These are phyloP conservation scores for Morella rubra DNA, from an alignment of 306 rosid species.

Conservation along the genomic window DNA sequence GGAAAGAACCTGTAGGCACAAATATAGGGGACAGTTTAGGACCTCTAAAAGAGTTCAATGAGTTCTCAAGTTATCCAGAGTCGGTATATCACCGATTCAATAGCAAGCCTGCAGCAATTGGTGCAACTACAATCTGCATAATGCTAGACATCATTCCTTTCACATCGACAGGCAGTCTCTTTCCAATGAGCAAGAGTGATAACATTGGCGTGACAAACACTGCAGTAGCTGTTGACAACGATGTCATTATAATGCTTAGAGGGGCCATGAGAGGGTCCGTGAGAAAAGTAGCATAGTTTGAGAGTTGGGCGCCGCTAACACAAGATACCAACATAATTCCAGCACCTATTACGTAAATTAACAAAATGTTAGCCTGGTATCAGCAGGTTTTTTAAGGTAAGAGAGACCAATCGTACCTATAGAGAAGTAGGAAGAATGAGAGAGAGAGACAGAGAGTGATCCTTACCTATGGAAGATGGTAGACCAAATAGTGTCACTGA, in stretches of 20 bases:
- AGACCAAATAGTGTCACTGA: constrained; percentile 64
- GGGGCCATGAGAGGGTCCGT: constrained; percentile 91
- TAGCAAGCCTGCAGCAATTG: constrained; percentile 81
- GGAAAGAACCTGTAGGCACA: constrained; percentile 72
- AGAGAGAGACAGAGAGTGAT: not conserved
- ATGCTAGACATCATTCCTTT: constrained; percentile 96
- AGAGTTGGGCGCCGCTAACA: constrained; percentile 97
- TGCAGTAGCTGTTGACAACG: constrained; percentile 90
- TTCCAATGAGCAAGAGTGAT: constrained; percentile 84
- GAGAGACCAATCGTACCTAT: constrained; percentile 12
- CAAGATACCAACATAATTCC: constrained; percentile 91
- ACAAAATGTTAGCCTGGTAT: constrained; percentile 34
- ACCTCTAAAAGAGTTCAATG: constrained; percentile 15
- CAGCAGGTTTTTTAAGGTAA: constrained; percentile 16
- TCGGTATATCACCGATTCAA: constrained; percentile 59
- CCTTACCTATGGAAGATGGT: constrained; percentile 76
- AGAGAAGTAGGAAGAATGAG: not conserved
- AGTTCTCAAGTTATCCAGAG: constrained; percentile 15
- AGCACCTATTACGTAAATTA: constrained; percentile 62
- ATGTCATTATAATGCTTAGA: constrained; percentile 92
- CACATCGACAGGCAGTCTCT: constrained; percentile 89
- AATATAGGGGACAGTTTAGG: constrained; percentile 22
- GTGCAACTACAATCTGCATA: constrained; percentile 81
- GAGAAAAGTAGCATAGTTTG: constrained; percentile 86
- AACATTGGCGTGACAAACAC: constrained; percentile 81